These are phyloP conservation scores for Epichloe bromicola DNA, from an alignment of 2,329 filamentous ascomycete genomes.

Conservation along the genomic window DNA sequence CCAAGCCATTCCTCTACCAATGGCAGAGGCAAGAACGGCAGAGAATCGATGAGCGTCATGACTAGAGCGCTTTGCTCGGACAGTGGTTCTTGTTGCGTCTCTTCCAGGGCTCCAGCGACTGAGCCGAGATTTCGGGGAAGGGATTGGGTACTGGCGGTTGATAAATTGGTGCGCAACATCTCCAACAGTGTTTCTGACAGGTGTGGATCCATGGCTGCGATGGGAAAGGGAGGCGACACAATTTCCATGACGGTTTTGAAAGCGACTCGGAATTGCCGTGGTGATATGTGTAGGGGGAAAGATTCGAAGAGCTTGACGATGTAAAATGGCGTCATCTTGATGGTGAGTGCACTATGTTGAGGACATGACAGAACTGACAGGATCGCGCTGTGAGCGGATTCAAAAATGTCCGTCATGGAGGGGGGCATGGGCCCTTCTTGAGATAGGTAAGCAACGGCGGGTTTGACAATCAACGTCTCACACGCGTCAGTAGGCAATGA, in stretches of 20 bases:
- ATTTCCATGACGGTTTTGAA: conserved; percentile 78
- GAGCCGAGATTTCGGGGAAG: conserved; percentile 27
- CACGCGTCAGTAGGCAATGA: conserved; percentile 52
- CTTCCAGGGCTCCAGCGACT: conserved; percentile 16
- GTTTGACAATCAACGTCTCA: conserved; percentile 60
- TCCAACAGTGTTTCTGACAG: conserved; percentile 74
- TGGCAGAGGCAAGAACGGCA: conserved; percentile 58
- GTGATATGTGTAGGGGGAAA: conserved; percentile 66
- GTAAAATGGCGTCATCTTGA: conserved; percentile 67
- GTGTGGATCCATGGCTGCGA: conserved; percentile 59
- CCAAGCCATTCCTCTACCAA: conserved; percentile 73
- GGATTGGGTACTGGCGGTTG: conserved; percentile 33
- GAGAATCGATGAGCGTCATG: conserved; percentile 64
- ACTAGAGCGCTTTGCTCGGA: conserved; percentile 71
- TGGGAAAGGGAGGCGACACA: conserved; percentile 63
- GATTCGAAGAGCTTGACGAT: conserved; percentile 67
- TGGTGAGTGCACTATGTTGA: conserved; percentile 58
- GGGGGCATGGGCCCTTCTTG: conserved; percentile 29
- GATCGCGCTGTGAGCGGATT: conserved; percentile 73
- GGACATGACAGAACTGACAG: conserved; percentile 71
- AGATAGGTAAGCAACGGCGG: conserved; percentile 60
- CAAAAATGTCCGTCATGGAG: conserved; percentile 53
- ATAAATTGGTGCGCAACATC: conserved; percentile 51
- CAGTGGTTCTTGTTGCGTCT: conserved; percentile 23
- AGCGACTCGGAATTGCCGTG: conserved; percentile 77